phyloP scores from a whole-genome alignment of 768 basidiomycete genomes.

The Mycena sanguinolenta region DNA sequence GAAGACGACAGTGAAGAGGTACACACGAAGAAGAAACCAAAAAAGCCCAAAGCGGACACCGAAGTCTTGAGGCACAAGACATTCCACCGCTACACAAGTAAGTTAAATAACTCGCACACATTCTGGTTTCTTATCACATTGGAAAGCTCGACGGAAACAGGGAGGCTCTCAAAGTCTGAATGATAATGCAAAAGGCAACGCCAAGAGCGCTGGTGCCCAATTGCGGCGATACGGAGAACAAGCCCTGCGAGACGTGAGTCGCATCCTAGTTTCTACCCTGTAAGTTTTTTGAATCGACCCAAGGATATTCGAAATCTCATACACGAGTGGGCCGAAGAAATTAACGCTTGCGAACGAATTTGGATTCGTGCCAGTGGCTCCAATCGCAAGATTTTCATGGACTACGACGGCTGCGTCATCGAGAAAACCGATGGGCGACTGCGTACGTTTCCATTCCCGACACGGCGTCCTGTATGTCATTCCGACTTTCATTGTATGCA shows the following conservation, averaged over 20 bases:
- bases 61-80: constrained; percentile 94
- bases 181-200: constrained; percentile 93
- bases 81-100: constrained; percentile 98
- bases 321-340: constrained; percentile 88
- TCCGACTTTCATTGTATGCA: background rate
- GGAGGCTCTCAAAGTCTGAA: constrained; percentile 94
- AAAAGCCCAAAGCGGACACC: constrained; percentile 79
- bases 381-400: constrained; percentile 90
- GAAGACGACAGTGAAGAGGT: constrained; percentile 53
- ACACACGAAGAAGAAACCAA: constrained; percentile 64
- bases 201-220: constrained; percentile 94
- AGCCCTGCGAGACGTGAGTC: constrained; percentile 85
- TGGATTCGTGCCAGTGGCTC: constrained; percentile 92
- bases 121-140: constrained; percentile 19
- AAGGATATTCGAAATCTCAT: constrained; percentile 94
- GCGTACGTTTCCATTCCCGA: constrained; percentile 95
- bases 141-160: constrained; percentile 92
- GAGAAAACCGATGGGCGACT: constrained; percentile 85
- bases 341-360: constrained; percentile 87
- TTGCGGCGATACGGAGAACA: constrained; percentile 96
- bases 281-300: constrained; percentile 7
- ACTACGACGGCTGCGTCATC: constrained; percentile 86
- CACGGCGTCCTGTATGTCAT: constrained; percentile 87
- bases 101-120: constrained; percentile 46
- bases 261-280: background rate